Base-by-base conservation (phyloP, 805 yeast genomes). In the Kazachstania viticola region DNA sequence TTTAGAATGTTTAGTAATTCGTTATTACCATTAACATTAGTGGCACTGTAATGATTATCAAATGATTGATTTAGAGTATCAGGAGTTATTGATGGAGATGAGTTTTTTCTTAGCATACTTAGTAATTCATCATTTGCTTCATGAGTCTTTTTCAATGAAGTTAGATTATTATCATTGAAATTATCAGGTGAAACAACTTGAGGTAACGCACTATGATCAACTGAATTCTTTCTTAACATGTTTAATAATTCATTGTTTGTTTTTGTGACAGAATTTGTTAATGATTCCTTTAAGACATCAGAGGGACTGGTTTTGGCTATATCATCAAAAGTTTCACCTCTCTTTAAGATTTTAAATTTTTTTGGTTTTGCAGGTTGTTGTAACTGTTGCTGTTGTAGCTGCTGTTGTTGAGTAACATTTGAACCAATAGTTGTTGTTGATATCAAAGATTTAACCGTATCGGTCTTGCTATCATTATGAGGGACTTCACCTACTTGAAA, bases 271-370 rank as follows among this genome's bases (percentile, higher is more conserved):
- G 21, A 12, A 9, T 29, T 14, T 16, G 14, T 8, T 17, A 19
- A 6, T 6, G 41, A 31, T 25, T 24, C 26, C 21, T 29, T 36
- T 21, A 28, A 21, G n/a, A 32, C 26, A 24, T 34, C 33, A 17
- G 33, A 22, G 9, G 25, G 23, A 8, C 11, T 21, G 15, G n/a
- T 14, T 4, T 30, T 28, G 2, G 19, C 17, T 7, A 31, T 21
- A 28, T 44, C 48, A 12, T 42, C 46, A 14, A 60, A 33, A 3
- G 43, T 45, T 34, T 62, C 60, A 14, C 65, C 65, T 28, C 64
- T 50, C 34, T 56, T 62, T 33, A 61, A 31, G 3, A 61, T 25
- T 34, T 50, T 58, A 28, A 59, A 40, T n/a, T 39, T 34, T 35
- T 55, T 60, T 3, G 56, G 58, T 33, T 51, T 58, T 9, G 43